These are phyloP conservation scores for Fonsecaea erecta DNA, from an alignment of 2,329 filamentous ascomycete genomes.

Conservation along the genomic window DNA sequence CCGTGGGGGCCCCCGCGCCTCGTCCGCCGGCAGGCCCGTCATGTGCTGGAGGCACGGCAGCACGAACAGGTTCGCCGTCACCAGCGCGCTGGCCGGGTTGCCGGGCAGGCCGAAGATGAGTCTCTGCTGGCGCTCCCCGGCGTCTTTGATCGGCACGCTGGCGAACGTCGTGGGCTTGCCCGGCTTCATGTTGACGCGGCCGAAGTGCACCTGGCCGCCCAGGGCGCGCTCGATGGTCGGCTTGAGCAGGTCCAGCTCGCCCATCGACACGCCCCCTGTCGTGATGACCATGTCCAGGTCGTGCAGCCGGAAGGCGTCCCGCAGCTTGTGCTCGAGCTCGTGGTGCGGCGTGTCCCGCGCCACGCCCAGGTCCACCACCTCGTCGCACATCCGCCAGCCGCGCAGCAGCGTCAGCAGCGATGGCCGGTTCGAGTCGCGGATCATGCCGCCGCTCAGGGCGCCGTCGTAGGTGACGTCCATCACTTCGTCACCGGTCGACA, in stretches of 20 bases:
- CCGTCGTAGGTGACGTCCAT: slow-evolving; percentile 67
- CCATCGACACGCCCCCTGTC: slow-evolving; percentile 95
- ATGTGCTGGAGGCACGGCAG: slow-evolving; percentile 81
- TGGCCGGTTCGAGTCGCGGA: slow-evolving; percentile 90
- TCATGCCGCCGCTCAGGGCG: slow-evolving; percentile 74
- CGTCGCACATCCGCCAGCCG: slow-evolving; percentile 69
- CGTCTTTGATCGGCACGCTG: slow-evolving; percentile 70
- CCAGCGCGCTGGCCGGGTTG: slow-evolving; percentile 89
- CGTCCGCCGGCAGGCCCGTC: slow-evolving; percentile 48
- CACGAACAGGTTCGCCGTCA: slow-evolving; percentile 93
- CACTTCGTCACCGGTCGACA: slow-evolving; percentile 95
- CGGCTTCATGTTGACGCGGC: slow-evolving; percentile 95
- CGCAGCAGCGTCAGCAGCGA: slow-evolving; percentile 78
- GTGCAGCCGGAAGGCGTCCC: slow-evolving; percentile 67
- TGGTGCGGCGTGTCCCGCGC: slow-evolving; percentile 63
- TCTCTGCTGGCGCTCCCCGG: slow-evolving; percentile 57
- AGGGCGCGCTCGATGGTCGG: slow-evolving; percentile 90
- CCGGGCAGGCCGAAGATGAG: slow-evolving; percentile 89
- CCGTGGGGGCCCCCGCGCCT: slow-evolving; percentile 65
- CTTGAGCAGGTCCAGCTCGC: slow-evolving; percentile 93
- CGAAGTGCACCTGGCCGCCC: slow-evolving; percentile 93
- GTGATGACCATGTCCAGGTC: slow-evolving; percentile 83
- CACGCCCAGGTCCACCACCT: slow-evolving; percentile 84
- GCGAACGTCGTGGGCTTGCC: slow-evolving; percentile 98
- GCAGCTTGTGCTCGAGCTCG: slow-evolving; percentile 75